Conservation (phyloP, 2,329 filamentous ascomycete species). For the Eurotiales sp. region DNA sequence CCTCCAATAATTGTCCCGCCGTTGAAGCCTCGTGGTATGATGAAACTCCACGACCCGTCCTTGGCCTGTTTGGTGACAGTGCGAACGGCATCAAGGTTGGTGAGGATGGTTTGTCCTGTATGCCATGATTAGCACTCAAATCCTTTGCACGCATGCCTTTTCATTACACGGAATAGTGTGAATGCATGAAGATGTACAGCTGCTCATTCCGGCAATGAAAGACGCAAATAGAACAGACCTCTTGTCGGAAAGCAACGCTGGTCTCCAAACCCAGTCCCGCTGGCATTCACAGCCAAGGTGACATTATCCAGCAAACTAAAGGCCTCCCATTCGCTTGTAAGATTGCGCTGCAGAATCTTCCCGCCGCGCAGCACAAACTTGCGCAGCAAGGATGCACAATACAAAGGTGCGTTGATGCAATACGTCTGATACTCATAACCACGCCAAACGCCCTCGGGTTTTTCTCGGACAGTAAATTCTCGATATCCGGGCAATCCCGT, state of each 20-base stretch:
- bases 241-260: slow-evolving; percentile 42
- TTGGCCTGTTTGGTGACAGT: slow-evolving; percentile 57
- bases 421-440: slow-evolving; percentile 40
- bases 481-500: not conserved
- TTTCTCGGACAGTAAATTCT: not conserved
- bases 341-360: slow-evolving; percentile 12
- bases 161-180: too few relatives aligned
- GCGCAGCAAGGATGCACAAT: slow-evolving; percentile 39
- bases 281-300: slow-evolving; percentile 37
- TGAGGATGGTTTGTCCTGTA: slow-evolving; percentile 47
- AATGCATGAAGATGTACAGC: too few relatives aligned
- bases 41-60: slow-evolving; percentile 62
- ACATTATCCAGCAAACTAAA: not conserved
- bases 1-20: slow-evolving; percentile 65
- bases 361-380: slow-evolving; percentile 41
- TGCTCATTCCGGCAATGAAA: too few relatives aligned
- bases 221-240: slow-evolving; percentile 25
- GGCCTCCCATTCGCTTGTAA: not conserved
- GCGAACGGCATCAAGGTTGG: slow-evolving; percentile 30
- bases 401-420: slow-evolving; percentile 42
- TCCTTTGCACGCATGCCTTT: too few relatives aligned
- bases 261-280: slow-evolving; percentile 42
- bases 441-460: slow-evolving; percentile 22
- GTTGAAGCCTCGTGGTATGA: slow-evolving; percentile 58
- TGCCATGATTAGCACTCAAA: slow-evolving; percentile 4